Base-by-base conservation (phyloP, 2,329 filamentous ascomycete genomes). In the Stylonectria norvegica region DNA sequence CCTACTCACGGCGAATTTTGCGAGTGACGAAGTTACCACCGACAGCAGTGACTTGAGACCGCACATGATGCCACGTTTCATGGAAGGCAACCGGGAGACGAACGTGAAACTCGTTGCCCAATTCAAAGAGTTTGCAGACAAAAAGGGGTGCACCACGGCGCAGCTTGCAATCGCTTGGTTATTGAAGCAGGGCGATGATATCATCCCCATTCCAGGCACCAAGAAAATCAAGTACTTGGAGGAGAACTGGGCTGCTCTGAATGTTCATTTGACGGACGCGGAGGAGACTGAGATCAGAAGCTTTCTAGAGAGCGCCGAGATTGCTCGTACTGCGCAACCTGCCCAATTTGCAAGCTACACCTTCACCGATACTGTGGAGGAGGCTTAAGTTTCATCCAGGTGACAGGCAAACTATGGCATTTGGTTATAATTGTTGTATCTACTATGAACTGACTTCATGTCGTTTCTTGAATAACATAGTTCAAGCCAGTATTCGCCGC, bases 101-200 rank as follows among this genome's bases (percentile, higher is more conserved):
- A 66, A 64, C 35, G 45, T 72, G 34, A 63, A 70, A 43, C 5
- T 32, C n/a, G 17, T 32, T 9, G 19, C 10, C 15, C 5, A 32
- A 16, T 32, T 17, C 15, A 17, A 32, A 16, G 5, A 32, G 15
- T 8, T 32, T 7, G 30, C 30, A 6, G 30, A 32, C 61, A 70
- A 41, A 72, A 72, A 83, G 60, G 68, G 48, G 4, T 68, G 66
- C 34, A 80, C 79, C 0, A 47, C 74, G 0, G 67, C 66, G 3
- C 73, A 85, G 55, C 54, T 85, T 19, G 72, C 77, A 1, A 64
- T 84, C 19, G 79, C 79, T 0, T 85, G 79, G 79, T 49, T 83
- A 42, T 52, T 81, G 48, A 70, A 69, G 3, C 78, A 82, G 49
- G 76, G 75, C 0, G 66, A 71, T 6, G 73, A 81, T 48, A 67